These are phyloP conservation scores for Chimonanthus salicifolius DNA, from an alignment of 164 flowering plant species.

Conservation along the genomic window DNA sequence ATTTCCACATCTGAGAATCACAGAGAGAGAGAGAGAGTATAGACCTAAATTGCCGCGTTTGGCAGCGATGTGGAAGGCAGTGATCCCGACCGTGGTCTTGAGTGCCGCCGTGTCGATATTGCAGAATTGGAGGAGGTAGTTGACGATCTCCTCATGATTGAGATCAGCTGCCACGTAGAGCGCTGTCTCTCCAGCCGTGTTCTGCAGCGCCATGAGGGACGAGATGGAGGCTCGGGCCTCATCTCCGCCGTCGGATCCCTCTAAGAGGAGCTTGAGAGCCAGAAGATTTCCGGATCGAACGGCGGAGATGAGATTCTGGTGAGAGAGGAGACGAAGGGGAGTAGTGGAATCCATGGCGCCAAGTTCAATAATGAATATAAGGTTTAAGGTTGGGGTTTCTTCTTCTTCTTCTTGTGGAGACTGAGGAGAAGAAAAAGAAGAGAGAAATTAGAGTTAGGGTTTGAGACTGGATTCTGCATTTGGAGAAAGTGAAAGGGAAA, in stretches of 20 bases:
- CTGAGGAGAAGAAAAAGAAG: not conserved
- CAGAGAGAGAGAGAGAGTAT: not conserved
- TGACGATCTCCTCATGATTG: constrained; percentile 46
- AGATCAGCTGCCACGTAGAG: constrained; percentile 70
- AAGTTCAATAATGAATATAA: too few species aligned
- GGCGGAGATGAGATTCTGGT: constrained; percentile 63
- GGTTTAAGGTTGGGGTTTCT: constrained; percentile 1
- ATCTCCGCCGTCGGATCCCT: constrained; percentile 16
- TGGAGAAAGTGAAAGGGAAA: not conserved
- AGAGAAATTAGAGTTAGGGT: not conserved
- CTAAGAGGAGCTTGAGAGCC: constrained; percentile 27
- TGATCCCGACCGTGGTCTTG: constrained; percentile 61
- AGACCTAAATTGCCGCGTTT: constrained; percentile 70
- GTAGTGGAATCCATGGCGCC: constrained; percentile 38
- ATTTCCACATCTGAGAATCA: not conserved
- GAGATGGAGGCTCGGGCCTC: constrained; percentile 25
- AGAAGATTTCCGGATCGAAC: constrained; percentile 65
- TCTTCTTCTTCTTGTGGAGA: not conserved
- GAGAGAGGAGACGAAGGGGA: constrained; percentile 54
- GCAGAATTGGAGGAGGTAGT: constrained; percentile 53
- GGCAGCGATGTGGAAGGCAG: constrained; percentile 87
- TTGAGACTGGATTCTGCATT: not conserved
- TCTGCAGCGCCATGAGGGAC: constrained; percentile 55
- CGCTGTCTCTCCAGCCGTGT: constrained; percentile 73
- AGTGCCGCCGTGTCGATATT: constrained; percentile 44